Percentiles rank a stretch among this genome's conserved stretches.
Conservation (phyloP, 352 stramenopile species). For the Globisporangium paroecandrum region DNA sequence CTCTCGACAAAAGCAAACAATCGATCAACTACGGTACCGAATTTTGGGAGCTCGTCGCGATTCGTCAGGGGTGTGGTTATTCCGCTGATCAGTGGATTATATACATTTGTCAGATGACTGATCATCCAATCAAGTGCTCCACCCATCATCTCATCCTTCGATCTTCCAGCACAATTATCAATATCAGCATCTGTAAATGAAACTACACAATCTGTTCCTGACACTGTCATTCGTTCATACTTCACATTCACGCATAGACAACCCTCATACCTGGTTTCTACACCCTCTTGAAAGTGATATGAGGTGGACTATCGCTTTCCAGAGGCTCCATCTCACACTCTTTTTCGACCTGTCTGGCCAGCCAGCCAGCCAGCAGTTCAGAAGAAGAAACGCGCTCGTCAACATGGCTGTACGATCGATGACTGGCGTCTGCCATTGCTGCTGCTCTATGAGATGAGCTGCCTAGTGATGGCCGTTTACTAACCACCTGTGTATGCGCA, state of each 20-base stretch:
- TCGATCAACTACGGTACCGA: too few species aligned
- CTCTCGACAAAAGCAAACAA: too few species aligned
- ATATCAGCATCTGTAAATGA: background rate
- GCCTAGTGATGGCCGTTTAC: background rate
- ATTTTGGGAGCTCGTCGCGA: too few species aligned
- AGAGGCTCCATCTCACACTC: background rate
- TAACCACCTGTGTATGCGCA: background rate
- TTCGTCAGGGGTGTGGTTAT: too few species aligned
- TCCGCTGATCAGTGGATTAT: too few species aligned
- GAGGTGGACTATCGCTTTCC: background rate
- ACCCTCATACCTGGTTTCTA: background rate
- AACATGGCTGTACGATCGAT: conserved; percentile 7
- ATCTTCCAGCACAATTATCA: too few species aligned
- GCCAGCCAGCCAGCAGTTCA: background rate
- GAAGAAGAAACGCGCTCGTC: background rate
- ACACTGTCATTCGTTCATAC: background rate
- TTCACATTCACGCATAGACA: background rate
- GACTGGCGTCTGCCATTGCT: background rate
- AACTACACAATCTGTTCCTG: background rate
- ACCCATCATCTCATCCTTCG: too few species aligned
- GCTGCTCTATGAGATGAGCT: background rate
- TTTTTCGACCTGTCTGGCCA: background rate
- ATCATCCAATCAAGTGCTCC: too few species aligned
- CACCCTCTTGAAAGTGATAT: background rate
- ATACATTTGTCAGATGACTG: too few species aligned